phyloP scores from a whole-genome alignment of 495 filamentous ascomycete species.

The Hypoxylon intermedium region DNA sequence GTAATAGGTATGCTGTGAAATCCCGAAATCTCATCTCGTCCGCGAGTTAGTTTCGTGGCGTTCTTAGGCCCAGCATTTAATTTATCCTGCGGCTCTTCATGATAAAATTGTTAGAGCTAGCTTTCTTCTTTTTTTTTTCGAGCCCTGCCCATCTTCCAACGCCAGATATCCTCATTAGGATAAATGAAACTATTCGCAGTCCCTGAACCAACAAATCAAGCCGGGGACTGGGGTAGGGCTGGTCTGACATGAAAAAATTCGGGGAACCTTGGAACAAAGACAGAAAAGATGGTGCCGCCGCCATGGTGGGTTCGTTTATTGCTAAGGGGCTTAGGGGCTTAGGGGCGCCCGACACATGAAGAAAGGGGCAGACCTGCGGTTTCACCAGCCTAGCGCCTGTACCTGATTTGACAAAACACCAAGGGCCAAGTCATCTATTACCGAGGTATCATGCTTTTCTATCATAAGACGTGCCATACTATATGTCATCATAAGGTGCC shows the following conservation, averaged over 20 bases:
- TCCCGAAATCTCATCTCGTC: neutral
- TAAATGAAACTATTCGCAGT: slow-evolving; percentile 16
- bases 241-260: slow-evolving; percentile 22
- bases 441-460: neutral
- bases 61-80: neutral
- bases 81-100: too few relatives aligned
- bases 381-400: slow-evolving; percentile 10
- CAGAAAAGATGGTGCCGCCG: slow-evolving; percentile 6
- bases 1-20: neutral
- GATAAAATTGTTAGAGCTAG: too few relatives aligned
- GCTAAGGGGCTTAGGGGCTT: slow-evolving; percentile 2
- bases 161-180: slow-evolving; percentile 4
- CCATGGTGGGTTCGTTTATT: slow-evolving; percentile 6
- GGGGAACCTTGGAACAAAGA: slow-evolving; percentile 14
- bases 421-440: neutral
- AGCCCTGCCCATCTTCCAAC: too few relatives aligned
- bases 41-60: neutral
- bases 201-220: slow-evolving; percentile 5
- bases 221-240: slow-evolving; percentile 17
- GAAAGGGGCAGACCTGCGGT: slow-evolving; percentile 11
- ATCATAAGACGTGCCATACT: neutral
- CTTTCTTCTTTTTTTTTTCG: too few relatives aligned
- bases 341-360: slow-evolving; percentile 12
- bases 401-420: slow-evolving; percentile 4
- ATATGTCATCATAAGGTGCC: slow-evolving; percentile 6